A percentile compares a stretch with the other conserved stretches of the same genome.
phyloP scores from a whole-genome alignment of 495 filamentous ascomycete genomes.

The Parathielavia hyrcaniae region DNA sequence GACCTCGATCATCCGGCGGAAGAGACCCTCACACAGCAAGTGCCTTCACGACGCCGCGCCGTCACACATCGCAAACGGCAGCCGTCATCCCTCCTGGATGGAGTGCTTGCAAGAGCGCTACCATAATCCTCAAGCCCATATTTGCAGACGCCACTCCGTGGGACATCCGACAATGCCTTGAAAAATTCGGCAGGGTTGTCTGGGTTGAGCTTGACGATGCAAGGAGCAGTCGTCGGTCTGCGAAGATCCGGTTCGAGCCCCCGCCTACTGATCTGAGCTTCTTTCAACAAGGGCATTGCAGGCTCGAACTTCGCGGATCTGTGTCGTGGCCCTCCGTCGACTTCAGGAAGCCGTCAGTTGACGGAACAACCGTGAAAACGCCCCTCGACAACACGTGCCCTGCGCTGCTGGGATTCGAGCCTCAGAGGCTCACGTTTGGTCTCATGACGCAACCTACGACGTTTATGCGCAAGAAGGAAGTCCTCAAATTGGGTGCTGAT shows the following conservation, averaged over 20 bases:
- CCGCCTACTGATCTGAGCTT: constrained; percentile 29
- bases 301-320: constrained; percentile 1
- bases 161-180: constrained; percentile 28
- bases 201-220: constrained; percentile 34
- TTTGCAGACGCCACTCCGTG: constrained; percentile 22
- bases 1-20: background rate
- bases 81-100: constrained; percentile 25
- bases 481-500: constrained; percentile 6
- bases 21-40: background rate
- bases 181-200: constrained; percentile 27
- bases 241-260: constrained; percentile 35
- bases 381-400: constrained; percentile 30
- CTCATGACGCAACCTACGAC: constrained; percentile 40
- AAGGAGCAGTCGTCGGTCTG: constrained; percentile 14
- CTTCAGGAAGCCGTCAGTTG: constrained; percentile 3
- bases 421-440: constrained; percentile 47
- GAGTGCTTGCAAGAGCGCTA: constrained; percentile 20
- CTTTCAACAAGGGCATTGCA: constrained; percentile 16
- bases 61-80: background rate
- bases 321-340: constrained; percentile 6
- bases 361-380: constrained; percentile 17
- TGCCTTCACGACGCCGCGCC: background rate
- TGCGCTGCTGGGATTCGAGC: constrained; percentile 27
- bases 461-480: constrained; percentile 48
- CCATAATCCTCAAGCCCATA: constrained; percentile 26